Evolutionary conservation across 2,329 filamentous ascomycete species (phyloP), one percentile per base, ranked within the genome.

Genomic region (Aschersonia sp.): DNA sequence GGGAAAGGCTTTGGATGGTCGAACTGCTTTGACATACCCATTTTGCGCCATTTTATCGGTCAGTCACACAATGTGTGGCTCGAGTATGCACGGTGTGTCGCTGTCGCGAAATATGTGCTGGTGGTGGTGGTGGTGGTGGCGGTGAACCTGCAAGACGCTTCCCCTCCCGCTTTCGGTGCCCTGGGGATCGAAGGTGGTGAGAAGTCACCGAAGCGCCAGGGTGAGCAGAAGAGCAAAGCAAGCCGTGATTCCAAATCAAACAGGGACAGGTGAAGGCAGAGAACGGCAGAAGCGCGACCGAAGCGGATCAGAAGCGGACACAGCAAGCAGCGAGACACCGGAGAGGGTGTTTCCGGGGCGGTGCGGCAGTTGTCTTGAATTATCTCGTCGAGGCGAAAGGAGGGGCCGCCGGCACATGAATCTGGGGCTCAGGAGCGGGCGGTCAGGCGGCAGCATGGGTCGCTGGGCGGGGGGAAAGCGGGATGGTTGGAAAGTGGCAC

Each of bases 21-120:
- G 41, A 47, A 45, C 48, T 40, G 31, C 10, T 40, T 31, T 38
- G 35, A 55, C 53, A 43, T 55, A 55, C 53, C 61, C 59, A 47
- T 64, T 61, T 54, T 64, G 61, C 52, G 61, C 61, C 61, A 64
- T 64, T 43, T 53, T 56, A 51, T 49, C 55, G 55, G 47, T 46
- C 44, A 48, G 38, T 44, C 41, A 44, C 7, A 20, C 9, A 10
- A n/a, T 38, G 32, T 38, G 32, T 7, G 12, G 7, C 7, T 7
- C 7, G 32, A 38, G 7, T 38, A 7, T 7, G 12, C 32, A 7
- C 7, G 32, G 7, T 7, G 12, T 38, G 7, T 38, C 32, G 7
- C 12, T 38, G 32, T 38, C 32, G 32, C 32, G 32, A 38, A 20
- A 20, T 20, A 20, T 20, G 20, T 20, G n/a, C n/a, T n/a, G 20